These are phyloP conservation scores for Eimeria tenella DNA, from an alignment of 169 alveolate genomes.

Conservation along the genomic window DNA sequence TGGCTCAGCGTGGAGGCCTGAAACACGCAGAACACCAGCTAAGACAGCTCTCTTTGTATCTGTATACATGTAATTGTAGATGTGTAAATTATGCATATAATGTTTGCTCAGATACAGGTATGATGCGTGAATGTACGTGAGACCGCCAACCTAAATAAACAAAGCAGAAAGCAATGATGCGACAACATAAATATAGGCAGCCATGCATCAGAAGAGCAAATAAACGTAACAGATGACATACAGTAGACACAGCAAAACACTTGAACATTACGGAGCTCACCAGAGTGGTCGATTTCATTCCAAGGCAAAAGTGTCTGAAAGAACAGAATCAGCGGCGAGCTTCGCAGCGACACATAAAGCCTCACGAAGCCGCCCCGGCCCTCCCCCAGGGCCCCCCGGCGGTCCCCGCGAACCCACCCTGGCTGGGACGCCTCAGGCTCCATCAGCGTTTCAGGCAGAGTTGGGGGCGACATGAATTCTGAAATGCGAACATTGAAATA, in stretches of 20 bases:
- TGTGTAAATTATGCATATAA: not conserved
- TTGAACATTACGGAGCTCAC: not conserved
- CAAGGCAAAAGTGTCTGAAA: slow-evolving; percentile 64
- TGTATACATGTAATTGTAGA: not conserved
- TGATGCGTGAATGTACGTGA: not conserved
- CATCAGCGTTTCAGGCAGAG: slow-evolving; percentile 23
- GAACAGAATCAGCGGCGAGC: slow-evolving; percentile 34
- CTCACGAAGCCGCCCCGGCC: not conserved
- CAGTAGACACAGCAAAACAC: not conserved
- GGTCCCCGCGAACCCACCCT: not conserved
- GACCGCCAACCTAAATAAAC: not conserved
- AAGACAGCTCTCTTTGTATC: not conserved
- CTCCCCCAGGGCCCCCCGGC: not conserved
- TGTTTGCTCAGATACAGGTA: not conserved
- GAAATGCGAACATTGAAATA: slow-evolving; percentile 28
- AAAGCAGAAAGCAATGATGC: not conserved
- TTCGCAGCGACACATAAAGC: slow-evolving; percentile 10
- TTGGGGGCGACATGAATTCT: slow-evolving; percentile 16
- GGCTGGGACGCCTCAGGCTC: not conserved
- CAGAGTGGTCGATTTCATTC: slow-evolving; percentile 59
- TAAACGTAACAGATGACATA: not conserved
- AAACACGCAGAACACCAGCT: not conserved
- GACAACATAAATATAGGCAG: not conserved
- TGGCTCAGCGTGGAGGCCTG: slow-evolving; percentile 26
- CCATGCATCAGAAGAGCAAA: not conserved